A percentile compares a stretch with the other conserved stretches of the same genome.
Evolutionary conservation across 1,139 yeast species (phyloP).

Genomic region (Debaryomyces psychrophilus): DNA sequence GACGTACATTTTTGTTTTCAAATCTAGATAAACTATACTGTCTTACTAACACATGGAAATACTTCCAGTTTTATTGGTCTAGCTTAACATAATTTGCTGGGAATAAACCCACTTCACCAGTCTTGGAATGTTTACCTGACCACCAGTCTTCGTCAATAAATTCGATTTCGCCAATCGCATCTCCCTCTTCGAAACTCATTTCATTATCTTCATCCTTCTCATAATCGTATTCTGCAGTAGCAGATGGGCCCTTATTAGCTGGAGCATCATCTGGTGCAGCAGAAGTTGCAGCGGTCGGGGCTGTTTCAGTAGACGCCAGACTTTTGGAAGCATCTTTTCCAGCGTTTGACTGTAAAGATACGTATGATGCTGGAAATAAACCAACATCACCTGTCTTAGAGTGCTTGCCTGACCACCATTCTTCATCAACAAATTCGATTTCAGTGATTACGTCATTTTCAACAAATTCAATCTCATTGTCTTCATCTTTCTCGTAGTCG

Average conservation of each 20-base stretch:
- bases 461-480: conserved; percentile 65
- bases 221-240: conserved; percentile 82
- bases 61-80: conserved; percentile 22
- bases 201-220: conserved; percentile 93
- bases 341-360: conserved; percentile 38
- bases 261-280: background rate
- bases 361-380: conserved; percentile 75
- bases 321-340: conserved; percentile 14
- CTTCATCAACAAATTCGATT: conserved; percentile 71
- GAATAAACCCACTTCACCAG: conserved; percentile 82
- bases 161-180: conserved; percentile 76
- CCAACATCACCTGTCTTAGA: conserved; percentile 61
- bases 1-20: conserved; percentile 3
- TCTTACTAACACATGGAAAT: background rate
- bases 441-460: conserved; percentile 70
- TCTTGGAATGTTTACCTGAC: conserved; percentile 69
- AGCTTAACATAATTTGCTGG: conserved; percentile 83
- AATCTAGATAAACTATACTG: background rate
- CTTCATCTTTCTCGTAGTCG: conserved; percentile 74
- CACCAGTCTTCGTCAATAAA: conserved; percentile 97
- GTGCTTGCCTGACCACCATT: conserved; percentile 83
- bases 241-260: conserved; percentile 45
- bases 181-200: conserved; percentile 81
- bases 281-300: conserved; percentile 16
- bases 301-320: conserved; percentile 23